Conservation (phyloP, 2,329 filamentous ascomycete species). For the Coniochaeta prunicola region DNA sequence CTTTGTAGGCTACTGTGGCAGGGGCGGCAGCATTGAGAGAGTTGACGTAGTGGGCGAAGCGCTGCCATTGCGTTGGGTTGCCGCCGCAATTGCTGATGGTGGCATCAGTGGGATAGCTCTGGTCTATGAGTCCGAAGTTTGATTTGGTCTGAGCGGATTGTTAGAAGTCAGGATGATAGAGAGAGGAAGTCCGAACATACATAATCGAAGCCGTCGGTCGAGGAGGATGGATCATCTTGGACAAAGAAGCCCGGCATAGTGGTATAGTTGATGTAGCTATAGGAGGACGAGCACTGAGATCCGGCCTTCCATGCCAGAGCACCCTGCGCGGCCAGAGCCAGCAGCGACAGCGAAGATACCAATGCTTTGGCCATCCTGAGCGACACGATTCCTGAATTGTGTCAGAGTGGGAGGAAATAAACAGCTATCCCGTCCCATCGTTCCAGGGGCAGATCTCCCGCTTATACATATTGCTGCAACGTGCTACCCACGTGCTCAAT, state of each 20-base stretch:
- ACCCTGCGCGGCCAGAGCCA: neutral
- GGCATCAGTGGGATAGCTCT: constrained; percentile 50
- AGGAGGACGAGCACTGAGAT: neutral
- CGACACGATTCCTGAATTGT: neutral
- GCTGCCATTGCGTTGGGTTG: constrained; percentile 53
- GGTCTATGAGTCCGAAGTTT: constrained; percentile 61
- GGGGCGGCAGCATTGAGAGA: constrained; percentile 40
- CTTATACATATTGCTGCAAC: neutral
- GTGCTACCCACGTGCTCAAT: neutral
- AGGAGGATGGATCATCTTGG: constrained; percentile 52
- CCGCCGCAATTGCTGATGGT: constrained; percentile 27
- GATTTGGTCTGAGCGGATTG: constrained; percentile 36
- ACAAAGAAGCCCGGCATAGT: constrained; percentile 56
- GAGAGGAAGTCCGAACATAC: constrained; percentile 29
- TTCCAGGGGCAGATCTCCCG: neutral
- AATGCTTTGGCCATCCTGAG: neutral
- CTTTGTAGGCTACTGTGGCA: constrained; percentile 51
- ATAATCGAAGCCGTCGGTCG: constrained; percentile 54
- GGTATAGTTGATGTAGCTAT: constrained; percentile 38
- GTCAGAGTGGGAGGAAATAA: neutral
- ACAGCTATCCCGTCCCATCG: no score
- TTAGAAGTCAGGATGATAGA: neutral
- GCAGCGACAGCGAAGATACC: neutral
- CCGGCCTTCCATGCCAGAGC: neutral
- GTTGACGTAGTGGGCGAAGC: constrained; percentile 51